Evolutionary conservation across 805 yeast species (phyloP), one percentile per base, ranked within the genome.

Genomic region (Babjeviella inositovora): DNA sequence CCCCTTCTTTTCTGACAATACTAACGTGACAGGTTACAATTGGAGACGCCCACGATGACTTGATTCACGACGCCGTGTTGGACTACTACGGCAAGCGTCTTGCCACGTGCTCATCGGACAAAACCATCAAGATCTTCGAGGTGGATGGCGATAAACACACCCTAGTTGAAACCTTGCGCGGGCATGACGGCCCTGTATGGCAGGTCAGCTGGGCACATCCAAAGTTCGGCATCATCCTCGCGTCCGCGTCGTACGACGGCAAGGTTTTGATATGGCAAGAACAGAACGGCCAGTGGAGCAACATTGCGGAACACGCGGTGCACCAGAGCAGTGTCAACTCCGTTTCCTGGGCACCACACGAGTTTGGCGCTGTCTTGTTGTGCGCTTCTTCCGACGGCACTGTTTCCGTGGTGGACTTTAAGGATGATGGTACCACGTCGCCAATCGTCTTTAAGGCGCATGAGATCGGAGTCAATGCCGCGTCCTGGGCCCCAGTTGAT

Each of bases 201-300:
- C 94, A 87, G 53, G 93, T 84, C 11, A 70, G 81, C 25, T 90
- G 98, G 98, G 97, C 97, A 3, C 98, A 90, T 45, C 98, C 98
- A 15, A 87, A 87, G 47, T 90, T 87, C 43, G 98, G 98, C 18
- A 75, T 82, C 8, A 81, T 87, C 32, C 60, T 90, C 33, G 98
- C 98, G 2, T 76, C 93, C 13, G 81, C 93, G 37, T 82, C 95
- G 2, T 90, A 82, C 43, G 96, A 90, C 44, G 98, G 98, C 25
- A 77, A 77, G 40, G 96, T 81, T 10, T 54, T 85, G 30, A 71
- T 90, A 38, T 90, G 98, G 98, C 76, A 81, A 42, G 95, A 87
- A 50, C 94, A 82, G 37, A 72, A 76, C 24, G 82, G 77, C 22
- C 68, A 63, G 37, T 90, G 97, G 97, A 57, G 75, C 15, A 74